Evolutionary conservation across 495 filamentous ascomycete species (phyloP), one percentile per base, ranked within the genome.

Genomic region (Paragyromitra xinjiangensis): DNA sequence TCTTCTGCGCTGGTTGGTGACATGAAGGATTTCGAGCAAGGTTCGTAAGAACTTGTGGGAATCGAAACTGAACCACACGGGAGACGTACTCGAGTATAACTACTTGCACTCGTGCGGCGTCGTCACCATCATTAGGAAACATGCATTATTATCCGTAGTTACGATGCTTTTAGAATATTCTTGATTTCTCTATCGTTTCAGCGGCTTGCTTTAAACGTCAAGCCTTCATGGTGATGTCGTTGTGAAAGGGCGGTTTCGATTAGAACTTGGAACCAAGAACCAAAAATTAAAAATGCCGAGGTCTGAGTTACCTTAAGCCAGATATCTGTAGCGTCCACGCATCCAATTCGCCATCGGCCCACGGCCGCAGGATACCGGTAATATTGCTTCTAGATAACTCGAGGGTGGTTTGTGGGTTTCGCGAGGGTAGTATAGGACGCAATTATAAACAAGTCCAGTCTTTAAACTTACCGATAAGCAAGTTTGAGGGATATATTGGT

Each of bases 161-260:
- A 26, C 50, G 8, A 58, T 26, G 2, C 2, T n/a, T 56, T 44
- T 42, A 69, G 66, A 42, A 53, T 69, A 58, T 69, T 56, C 66
- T 12, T 44, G 64, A 34, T 39, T n/a, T 51, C 44, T 6, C 48
- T 29, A 40, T 67, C 64, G 64, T 67, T 22, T 16, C 64, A 51
- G 51, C 53, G n/a, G 48, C 42, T 45, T 55, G 29, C 34, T 22
- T 55, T 29, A 22, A 44, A 58, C 37, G 12, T 69, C 66, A 69
- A 45, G 51, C 37, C 51, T 69, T 69, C 66, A 69, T 69, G 39
- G 66, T 69, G 66, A 69, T 56, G 53, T 56, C 66, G 66, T 69
- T 42, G 66, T 39, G 45, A 56, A 51, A 26, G 51, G 37, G 61
- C 44, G 24, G 26, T 34, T 48, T 61, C 67, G 67, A 70, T 61